Evolutionary conservation across 495 filamentous ascomycete species (phyloP).

Genomic region (Xylaria curta): DNA sequence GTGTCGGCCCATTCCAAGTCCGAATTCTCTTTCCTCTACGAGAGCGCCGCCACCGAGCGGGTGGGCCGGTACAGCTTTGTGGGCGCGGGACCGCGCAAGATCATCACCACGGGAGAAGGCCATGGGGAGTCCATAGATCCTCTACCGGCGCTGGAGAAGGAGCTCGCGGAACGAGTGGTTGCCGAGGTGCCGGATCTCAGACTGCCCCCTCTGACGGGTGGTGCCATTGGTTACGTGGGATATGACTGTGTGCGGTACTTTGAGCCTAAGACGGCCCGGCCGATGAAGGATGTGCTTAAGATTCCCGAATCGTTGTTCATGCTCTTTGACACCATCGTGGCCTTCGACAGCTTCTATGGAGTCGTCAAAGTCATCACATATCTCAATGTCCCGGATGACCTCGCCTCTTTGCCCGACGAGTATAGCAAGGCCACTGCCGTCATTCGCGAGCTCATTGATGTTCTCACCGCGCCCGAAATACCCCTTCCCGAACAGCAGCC

Average conservation of each 20-base stretch:
- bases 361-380: slow-evolving; percentile 93
- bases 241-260: slow-evolving; percentile 99
- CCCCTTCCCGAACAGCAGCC: slow-evolving; percentile 78
- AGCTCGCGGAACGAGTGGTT: slow-evolving; percentile 77
- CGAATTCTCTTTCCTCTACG: slow-evolving; percentile 83
- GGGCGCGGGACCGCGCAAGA: slow-evolving; percentile 84
- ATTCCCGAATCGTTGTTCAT: slow-evolving; percentile 96
- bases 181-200: slow-evolving; percentile 78
- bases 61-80: slow-evolving; percentile 96
- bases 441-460: slow-evolving; percentile 69
- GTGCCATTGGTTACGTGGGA: slow-evolving; percentile 93
- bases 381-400: slow-evolving; percentile 67
- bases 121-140: slow-evolving; percentile 86
- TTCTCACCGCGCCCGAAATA: slow-evolving; percentile 72
- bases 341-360: slow-evolving; percentile 94
- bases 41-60: slow-evolving; percentile 91
- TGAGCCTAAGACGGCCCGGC: slow-evolving; percentile 87
- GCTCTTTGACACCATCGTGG: slow-evolving; percentile 94
- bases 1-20: slow-evolving; percentile 73
- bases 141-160: slow-evolving; percentile 76
- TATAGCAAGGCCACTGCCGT: slow-evolving; percentile 70
- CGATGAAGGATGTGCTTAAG: slow-evolving; percentile 83
- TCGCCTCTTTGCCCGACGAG: slow-evolving; percentile 46
- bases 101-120: slow-evolving; percentile 85
- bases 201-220: slow-evolving; percentile 85